A percentile compares a stretch with the other conserved stretches of the same genome.
Conservation (phyloP, 1,284 basidiomycete species). For the Marasmius fiardii region DNA sequence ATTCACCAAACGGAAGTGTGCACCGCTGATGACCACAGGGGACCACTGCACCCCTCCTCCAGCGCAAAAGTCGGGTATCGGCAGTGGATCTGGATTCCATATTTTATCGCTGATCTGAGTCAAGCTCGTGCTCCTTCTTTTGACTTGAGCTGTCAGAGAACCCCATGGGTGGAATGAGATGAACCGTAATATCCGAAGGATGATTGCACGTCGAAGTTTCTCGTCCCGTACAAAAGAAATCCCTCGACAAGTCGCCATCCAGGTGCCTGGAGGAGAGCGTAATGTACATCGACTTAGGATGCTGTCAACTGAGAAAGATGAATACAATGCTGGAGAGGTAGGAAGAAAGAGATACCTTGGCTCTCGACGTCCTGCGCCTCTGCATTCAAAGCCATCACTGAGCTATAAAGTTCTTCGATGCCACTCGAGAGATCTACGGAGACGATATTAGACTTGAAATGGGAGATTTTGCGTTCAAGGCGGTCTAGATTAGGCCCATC, state of each 20-base stretch:
- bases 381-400: constrained; percentile 5
- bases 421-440: constrained; percentile 6
- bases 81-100: constrained; percentile 33
- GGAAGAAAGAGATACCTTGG: constrained; percentile 11
- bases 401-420: constrained; percentile 2
- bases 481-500: too few species aligned
- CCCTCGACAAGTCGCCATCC: constrained; percentile 37
- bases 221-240: constrained; percentile 33
- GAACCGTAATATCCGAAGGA: constrained; percentile 64
- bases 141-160: constrained; percentile 52
- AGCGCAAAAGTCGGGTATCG: constrained; percentile 32
- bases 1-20: constrained; percentile 22
- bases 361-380: constrained; percentile 10
- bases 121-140: constrained; percentile 43
- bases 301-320: constrained; percentile 29
- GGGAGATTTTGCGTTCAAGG: constrained; percentile 2
- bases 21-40: constrained; percentile 37
- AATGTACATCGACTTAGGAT: constrained; percentile 31
- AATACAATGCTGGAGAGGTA: constrained; percentile 10
- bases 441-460: constrained; percentile 3
- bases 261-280: constrained; percentile 48
- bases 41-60: constrained; percentile 64
- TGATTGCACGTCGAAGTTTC: constrained; percentile 39
- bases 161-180: constrained; percentile 75
- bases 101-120: constrained; percentile 43